Base-by-base conservation (phyloP, 129 eudicot species). In the Saposhnikovia divaricata region DNA sequence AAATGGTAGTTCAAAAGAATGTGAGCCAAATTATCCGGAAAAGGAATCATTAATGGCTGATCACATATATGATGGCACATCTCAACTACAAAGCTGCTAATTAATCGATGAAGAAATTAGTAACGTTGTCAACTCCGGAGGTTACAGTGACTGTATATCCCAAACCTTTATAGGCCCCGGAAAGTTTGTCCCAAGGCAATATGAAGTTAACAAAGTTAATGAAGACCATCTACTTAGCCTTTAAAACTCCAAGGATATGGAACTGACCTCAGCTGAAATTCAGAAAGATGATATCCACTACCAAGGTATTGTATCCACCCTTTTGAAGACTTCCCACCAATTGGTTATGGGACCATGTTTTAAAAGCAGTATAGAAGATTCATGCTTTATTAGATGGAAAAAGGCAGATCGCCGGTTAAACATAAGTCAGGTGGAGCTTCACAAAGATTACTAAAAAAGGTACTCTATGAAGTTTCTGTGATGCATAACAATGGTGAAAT, bases 371-470 rank as follows among this genome's bases (percentile, higher is more conserved):
- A 75, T 82, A 19, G 79, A 72, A 11, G 83, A 81, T 21, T 90
- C 98, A 0, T 84, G 91, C 87, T 93, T 93, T 61, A 68, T 80
- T 59, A 78, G 87, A 44, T 93, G 98, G 98, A 90, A 74, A 85
- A 45, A 19, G 85, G 74, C 34, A 31, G 34, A 31, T 31, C 34
- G 34, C 34, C 34, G 34, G 34, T 31, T 31, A 31, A 31, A 31
- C 34, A 31, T 31, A 31, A 31, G 34, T 31, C 34, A 31, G 34
- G 34, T 31, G 34, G 1, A 31, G 74, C 80, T 59, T 77, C 91
- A 31, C 98, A 93, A 63, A 82, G 81, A 72, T 61, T 90, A 39
- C 72, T 91, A 68, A 93, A 91, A 86, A 88, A 81, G 65, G 88
- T 81, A 47, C 83, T 91, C 15, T 83, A 76, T 78, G 34, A 59